Percentiles rank a stretch among this genome's conserved stretches.
Evolutionary conservation across 768 basidiomycete species (phyloP).

Genomic region (Polyporus arcularius): DNA sequence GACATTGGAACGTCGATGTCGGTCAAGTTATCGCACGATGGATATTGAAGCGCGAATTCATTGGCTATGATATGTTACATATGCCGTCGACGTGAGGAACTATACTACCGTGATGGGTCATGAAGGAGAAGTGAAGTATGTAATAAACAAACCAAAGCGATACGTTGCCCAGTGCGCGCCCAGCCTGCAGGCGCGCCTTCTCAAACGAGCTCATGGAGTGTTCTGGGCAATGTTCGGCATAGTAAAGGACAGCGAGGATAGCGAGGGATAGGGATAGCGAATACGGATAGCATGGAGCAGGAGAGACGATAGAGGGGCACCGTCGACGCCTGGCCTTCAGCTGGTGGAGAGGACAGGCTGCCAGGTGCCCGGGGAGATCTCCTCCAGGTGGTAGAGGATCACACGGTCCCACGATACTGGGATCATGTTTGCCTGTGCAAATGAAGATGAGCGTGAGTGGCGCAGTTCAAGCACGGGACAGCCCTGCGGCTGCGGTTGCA

Average conservation of each 20-base stretch:
- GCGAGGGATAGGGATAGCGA: not conserved
- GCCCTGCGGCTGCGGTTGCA: not conserved
- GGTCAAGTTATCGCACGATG: too few relatives aligned
- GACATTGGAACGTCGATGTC: too few relatives aligned
- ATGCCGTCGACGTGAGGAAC: not conserved
- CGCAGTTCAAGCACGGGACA: not conserved
- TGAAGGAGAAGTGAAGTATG: not conserved
- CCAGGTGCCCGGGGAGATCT: slow-evolving; percentile 68
- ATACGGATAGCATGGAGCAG: not conserved
- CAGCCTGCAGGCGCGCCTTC: not conserved
- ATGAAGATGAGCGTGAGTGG: slow-evolving; percentile 1
- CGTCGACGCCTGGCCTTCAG: slow-evolving; percentile 12
- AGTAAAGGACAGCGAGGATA: not conserved
- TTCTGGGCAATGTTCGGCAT: not conserved
- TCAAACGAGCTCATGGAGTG: not conserved
- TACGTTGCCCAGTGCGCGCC: not conserved
- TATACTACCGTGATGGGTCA: not conserved
- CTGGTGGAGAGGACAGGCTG: slow-evolving; percentile 56
- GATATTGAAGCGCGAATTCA: not conserved
- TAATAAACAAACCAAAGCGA: not conserved
- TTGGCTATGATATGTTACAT: not conserved
- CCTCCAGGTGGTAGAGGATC: slow-evolving; percentile 71
- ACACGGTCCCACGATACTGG: slow-evolving; percentile 71
- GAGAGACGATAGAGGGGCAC: not conserved
- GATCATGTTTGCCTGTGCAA: slow-evolving; percentile 61